Base-by-base conservation (phyloP, 1,284 basidiomycete species). In the Trichosporon sp. region DNA sequence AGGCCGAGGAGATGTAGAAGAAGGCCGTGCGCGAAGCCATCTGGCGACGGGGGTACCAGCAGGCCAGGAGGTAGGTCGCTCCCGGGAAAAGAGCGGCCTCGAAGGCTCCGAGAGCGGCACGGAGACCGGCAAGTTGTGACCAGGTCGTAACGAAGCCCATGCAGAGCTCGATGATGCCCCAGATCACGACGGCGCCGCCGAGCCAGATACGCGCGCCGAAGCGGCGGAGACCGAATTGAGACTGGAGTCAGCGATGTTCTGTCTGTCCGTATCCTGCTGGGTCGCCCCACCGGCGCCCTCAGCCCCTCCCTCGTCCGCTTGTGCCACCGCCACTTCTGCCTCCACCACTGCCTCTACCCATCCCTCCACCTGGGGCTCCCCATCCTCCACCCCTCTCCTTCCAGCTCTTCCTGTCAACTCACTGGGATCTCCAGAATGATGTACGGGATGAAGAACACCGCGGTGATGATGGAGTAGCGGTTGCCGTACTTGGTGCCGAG, bases 31-130 rank as follows among this genome's bases (percentile, higher is more conserved):
- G 74, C 32, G 56, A 79, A 65, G 85, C 84, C 68, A 84, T 83
- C 75, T 86, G 83, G 68, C 79, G 79, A 32, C 86, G 83, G 1
- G 84, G 83, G 77, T 86, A 87, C 86, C 73, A 86, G 48, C 79
- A 82, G 4, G 84, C 81, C 70, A 86, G 83, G 19, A 87, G 78
- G 77, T 79, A 85, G 4, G 84, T 82, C 67, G 80, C 83, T 19
- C 77, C 78, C 26, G 78, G 80, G 77, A 83, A 83, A 73, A 84
- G 79, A 16, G 77, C 73, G 40, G 75, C 78, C 71, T 84, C 83
- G 40, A 85, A 77, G 2, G 78, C 66, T 16, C 85, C 86, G 43
- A 86, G 77, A 1, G 86, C 74, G 11, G 82, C 79, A 61, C 86
- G 82, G 48, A 82, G 80, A 56, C 78, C 84, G 7, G 81, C 79